Evolutionary conservation across 441 rosid genomes (phyloP).

Genomic region (Jatropha multifida): DNA sequence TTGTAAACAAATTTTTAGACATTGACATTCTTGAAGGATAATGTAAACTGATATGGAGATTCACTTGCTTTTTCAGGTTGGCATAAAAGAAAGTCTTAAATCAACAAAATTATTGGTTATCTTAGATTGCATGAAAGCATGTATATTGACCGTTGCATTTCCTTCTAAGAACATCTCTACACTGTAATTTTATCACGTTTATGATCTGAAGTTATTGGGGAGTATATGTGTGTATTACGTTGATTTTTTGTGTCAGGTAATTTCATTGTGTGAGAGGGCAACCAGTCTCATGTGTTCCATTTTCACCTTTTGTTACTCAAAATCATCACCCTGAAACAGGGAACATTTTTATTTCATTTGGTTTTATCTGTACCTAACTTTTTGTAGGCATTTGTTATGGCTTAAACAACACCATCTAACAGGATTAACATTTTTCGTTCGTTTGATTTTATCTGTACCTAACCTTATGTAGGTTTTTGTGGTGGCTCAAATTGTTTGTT

Average conservation of each 20-base stretch:
- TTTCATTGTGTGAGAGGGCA: not conserved
- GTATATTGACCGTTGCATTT: not conserved
- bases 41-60: not conserved
- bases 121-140: not conserved
- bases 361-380: no score
- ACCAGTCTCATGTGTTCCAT: not conserved
- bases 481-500: constrained; percentile 52
- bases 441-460: not conserved
- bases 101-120: not conserved
- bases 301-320: not conserved
- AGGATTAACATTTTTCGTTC: not conserved
- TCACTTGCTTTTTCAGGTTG: constrained; percentile 2
- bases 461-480: constrained; percentile 45
- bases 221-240: not conserved
- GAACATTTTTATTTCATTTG: not conserved
- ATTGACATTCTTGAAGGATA: not conserved
- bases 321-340: not conserved
- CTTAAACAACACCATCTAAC: no score
- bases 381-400: no score
- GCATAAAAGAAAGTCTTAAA: not conserved
- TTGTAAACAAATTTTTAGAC: not conserved
- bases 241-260: not conserved
- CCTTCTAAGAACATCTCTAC: not conserved
- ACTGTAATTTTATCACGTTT: not conserved
- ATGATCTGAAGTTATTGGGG: not conserved